phyloP scores from a whole-genome alignment of 176 grass and related monocot genomes.

The Oryza coarctata region DNA sequence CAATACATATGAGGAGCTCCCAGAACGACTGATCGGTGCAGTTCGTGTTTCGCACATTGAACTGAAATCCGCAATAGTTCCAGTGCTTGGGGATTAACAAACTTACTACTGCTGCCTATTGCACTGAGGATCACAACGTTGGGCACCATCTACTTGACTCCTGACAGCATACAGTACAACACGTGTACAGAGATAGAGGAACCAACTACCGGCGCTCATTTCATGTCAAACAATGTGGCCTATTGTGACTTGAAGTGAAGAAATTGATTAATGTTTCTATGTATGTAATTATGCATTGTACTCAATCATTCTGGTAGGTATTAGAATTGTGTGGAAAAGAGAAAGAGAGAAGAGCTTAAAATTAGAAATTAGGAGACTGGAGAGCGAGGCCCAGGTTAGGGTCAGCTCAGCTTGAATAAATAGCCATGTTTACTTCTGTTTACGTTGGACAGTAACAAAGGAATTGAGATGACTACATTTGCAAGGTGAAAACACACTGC shows the following conservation, averaged over 20 bases:
- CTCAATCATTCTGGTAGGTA: conserved; percentile 13
- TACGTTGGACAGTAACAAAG: neutral
- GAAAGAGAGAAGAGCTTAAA: conserved; percentile 5
- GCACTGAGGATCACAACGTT: neutral
- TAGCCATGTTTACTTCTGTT: neutral
- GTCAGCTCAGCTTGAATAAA: conserved; percentile 26
- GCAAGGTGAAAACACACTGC: conserved; percentile 9
- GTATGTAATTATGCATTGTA: conserved; percentile 29
- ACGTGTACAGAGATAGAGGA: conserved; percentile 24
- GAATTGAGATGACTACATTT: neutral
- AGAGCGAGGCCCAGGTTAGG: neutral
- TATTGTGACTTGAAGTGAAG: conserved; percentile 3
- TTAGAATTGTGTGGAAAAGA: conserved; percentile 12
- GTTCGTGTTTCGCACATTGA: conserved; percentile 89
- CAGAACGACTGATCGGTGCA: conserved; percentile 89
- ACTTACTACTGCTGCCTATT: neutral
- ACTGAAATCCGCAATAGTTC: conserved; percentile 72
- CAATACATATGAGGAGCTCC: conserved; percentile 77
- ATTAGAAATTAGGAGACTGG: conserved; percentile 25
- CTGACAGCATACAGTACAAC: conserved; percentile 31
- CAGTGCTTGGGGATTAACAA: conserved; percentile 55
- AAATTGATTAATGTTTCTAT: conserved; percentile 3
- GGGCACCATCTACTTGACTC: neutral
- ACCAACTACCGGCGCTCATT: neutral
- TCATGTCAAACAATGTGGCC: neutral